Evolutionary conservation across 805 yeast genomes (phyloP), one percentile per base, ranked within the genome.

Genomic region (Pichia occidentalis): DNA sequence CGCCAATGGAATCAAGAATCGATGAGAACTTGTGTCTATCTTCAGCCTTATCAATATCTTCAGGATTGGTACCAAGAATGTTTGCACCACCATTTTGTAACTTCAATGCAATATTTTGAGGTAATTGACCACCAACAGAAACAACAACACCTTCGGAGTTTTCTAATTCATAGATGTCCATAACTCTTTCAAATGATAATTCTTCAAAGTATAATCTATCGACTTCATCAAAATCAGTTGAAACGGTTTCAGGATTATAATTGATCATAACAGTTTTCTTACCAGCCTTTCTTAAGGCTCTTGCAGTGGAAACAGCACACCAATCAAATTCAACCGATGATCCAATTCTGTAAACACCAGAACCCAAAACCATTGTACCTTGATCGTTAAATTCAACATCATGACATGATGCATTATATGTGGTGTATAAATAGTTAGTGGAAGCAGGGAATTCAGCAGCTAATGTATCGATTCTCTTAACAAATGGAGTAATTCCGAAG

Each of bases 391-490:
- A 92, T 31, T 68, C 73, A 34, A 90, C 80, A 62, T 90, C 98
- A 49, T 79, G 80, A 41, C 77, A 70, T 42, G 85, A 73, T 41
- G 97, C 98, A 57, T 88, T 90, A 68, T 90, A 90, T 33, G 98
- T 90, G 36, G 95, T 85, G 77, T 90, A 90, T 52, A 90, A 71
- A 64, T 90, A 90, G 71, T 90, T 90, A 39, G 98, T 90, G 54
- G 80, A 74, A 36, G 98, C 98, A 34, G 98, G 98, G 79, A 90
- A 90, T 64, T 90, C 98, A 41, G 98, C 97, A 46, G 98, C 98
- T 48, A 90, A 72, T 26, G 98, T 90, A 59, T 90, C 97, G 56
- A 90, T 90, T 67, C 87, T 85, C 75, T 90, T 92, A 52, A 90
- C 98, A 57, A 86, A 87, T 54, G 97, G 97, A 42, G 76, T 67